Conservation (phyloP, 768 basidiomycete species). For the Collybia mongolica region DNA sequence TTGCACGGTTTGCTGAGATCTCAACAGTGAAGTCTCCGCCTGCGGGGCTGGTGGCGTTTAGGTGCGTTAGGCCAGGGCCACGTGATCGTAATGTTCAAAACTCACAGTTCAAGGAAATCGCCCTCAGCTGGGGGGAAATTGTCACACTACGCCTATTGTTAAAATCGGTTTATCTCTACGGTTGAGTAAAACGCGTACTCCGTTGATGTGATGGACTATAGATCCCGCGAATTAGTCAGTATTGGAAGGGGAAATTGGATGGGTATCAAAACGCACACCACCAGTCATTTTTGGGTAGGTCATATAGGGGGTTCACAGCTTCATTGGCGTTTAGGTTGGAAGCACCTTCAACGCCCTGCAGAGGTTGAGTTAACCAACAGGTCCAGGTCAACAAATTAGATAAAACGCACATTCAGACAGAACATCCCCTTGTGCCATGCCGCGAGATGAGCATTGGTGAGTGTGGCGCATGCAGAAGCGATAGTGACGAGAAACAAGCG, state of each 20-base stretch:
- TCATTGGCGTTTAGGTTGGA: slow-evolving; percentile 36
- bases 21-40: slow-evolving; percentile 48
- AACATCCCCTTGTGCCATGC: slow-evolving; percentile 45
- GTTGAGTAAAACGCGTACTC: slow-evolving; percentile 19
- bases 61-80: not conserved
- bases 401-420: slow-evolving; percentile 38
- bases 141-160: slow-evolving; percentile 29
- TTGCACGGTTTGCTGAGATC: slow-evolving; percentile 46
- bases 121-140: slow-evolving; percentile 40
- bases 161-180: not conserved
- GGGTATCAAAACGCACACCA: slow-evolving; percentile 38
- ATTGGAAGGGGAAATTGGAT: not conserved
- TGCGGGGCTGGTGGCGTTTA: slow-evolving; percentile 35
- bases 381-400: not conserved
- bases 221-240: slow-evolving; percentile 1
- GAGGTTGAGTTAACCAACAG: not conserved
- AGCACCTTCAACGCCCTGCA: slow-evolving; percentile 26
- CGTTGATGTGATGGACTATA: slow-evolving; percentile 34
- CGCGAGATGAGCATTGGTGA: slow-evolving; percentile 39
- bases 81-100: not conserved
- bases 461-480: not conserved
- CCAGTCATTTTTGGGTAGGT: slow-evolving; percentile 38
- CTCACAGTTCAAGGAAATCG: slow-evolving; percentile 42
- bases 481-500: too few species aligned
- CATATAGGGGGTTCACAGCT: slow-evolving; percentile 41